Evolutionary conservation across 2,329 filamentous ascomycete genomes (phyloP).

Genomic region (Plenodomus lindquistii): DNA sequence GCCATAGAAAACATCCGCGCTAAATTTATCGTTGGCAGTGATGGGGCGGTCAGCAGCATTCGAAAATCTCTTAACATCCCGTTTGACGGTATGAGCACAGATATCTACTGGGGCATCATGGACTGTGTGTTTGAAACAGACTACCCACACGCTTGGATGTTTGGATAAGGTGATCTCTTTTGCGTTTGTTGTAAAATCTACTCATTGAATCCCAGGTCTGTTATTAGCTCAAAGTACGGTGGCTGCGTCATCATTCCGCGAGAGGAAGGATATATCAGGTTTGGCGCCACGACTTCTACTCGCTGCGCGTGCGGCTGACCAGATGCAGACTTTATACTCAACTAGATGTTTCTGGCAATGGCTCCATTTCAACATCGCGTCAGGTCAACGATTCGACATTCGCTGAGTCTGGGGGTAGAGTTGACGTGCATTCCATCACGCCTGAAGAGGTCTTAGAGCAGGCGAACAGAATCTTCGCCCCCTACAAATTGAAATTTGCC

Average conservation of each 20-base stretch:
- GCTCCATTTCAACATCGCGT: neutral
- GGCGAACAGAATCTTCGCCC: slow-evolving; percentile 40
- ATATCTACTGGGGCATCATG: slow-evolving; percentile 44
- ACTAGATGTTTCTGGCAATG: slow-evolving; percentile 20
- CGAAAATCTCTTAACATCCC: slow-evolving; percentile 34
- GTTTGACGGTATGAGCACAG: slow-evolving; percentile 36
- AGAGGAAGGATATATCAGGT: slow-evolving; percentile 34
- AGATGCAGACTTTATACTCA: slow-evolving; percentile 37
- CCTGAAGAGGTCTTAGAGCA: slow-evolving; percentile 44
- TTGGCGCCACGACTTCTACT: slow-evolving; percentile 1
- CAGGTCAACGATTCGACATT: neutral
- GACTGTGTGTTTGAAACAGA: slow-evolving; percentile 17
- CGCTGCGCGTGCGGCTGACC: neutral
- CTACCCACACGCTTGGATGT: slow-evolving; percentile 13
- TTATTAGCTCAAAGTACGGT: neutral
- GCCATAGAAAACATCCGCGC: slow-evolving; percentile 25
- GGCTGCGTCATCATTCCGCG: slow-evolving; percentile 40
- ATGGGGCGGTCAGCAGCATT: slow-evolving; percentile 38
- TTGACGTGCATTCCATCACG: slow-evolving; percentile 40
- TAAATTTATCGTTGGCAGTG: slow-evolving; percentile 39
- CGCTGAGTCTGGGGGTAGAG: neutral
- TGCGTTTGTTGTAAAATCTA: no score
- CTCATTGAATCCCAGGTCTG: slow-evolving; percentile 18
- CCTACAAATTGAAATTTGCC: slow-evolving; percentile 39
- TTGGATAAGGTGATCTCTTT: neutral